Base-by-base conservation (phyloP, 345 rosid species). In the Gossypium mustelinum region DNA sequence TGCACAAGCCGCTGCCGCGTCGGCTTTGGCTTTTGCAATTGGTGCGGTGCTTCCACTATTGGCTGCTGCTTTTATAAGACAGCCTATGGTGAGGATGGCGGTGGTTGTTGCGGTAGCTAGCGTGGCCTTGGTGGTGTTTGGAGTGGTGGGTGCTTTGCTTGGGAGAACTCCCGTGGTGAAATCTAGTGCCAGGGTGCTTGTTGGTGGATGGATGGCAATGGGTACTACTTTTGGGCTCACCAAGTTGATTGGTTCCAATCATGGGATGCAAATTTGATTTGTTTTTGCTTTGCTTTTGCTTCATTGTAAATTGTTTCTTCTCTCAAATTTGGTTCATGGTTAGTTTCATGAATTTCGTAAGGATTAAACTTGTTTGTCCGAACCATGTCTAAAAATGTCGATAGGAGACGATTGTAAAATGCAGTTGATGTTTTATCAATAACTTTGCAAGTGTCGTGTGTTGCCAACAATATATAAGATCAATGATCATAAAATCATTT, bases 201-300 rank as follows among this genome's bases (percentile, higher is more conserved):
- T 90, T 13, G 97, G 98, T 34, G 98, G 98, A 2, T 90, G 97
- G 93, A 56, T 94, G 18, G 98, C 98, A 43, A 94, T 94, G 97
- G 97, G 93, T 17, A 66, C 88, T 11, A 94, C 98, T 25, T 94
- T 84, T 80, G 97, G 94, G 10, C 76, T 94, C 16, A 92, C 98
- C 72, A 94, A 85, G 83, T 78, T 90, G 75, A 87, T 94, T 54
- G 97, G 92, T 2, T 80, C 92, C 13, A 84, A 84, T 65, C 11
- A 55, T 56, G 97, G 84, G 20, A 84, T 87, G 12, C 84, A 78
- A 86, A 24, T 24, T 24, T 68, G 41, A 54, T 17, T 52, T 4
- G 7, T 17, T 14, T 51, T 51, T 34, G 41, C 12, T 51, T 51
- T 34, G 41, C 41, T 34, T 34, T 34, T 17, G 57, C 10, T 54